A percentile compares a stretch with the other conserved stretches of the same genome.
Conservation (phyloP, 2,329 filamentous ascomycete species). For the Beauveria scarabaeidicola region DNA sequence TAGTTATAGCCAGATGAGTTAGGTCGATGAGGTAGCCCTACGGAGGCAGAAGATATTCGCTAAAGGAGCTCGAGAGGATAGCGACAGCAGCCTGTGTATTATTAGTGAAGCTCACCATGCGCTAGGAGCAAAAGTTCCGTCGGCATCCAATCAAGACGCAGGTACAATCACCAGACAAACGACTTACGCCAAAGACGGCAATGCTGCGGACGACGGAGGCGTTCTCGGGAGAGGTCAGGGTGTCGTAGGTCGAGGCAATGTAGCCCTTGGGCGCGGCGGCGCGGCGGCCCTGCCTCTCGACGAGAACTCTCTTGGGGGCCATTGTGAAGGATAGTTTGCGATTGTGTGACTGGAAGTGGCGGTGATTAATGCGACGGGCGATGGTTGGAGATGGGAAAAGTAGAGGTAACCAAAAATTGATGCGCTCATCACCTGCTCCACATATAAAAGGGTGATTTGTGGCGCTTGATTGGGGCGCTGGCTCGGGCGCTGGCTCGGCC, state of each 20-base stretch:
- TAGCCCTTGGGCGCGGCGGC: slow-evolving; percentile 41
- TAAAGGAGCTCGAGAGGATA: slow-evolving; percentile 59
- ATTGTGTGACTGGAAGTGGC: neutral
- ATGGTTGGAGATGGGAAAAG: neutral
- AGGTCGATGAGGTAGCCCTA: slow-evolving; percentile 25
- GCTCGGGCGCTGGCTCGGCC: neutral
- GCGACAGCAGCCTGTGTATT: slow-evolving; percentile 49
- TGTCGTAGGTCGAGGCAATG: slow-evolving; percentile 50
- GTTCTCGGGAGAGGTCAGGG: slow-evolving; percentile 59
- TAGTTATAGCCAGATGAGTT: neutral
- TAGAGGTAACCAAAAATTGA: neutral
- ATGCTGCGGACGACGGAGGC: slow-evolving; percentile 60
- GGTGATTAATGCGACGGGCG: slow-evolving; percentile 5
- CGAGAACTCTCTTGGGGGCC: slow-evolving; percentile 52
- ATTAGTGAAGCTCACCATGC: slow-evolving; percentile 9
- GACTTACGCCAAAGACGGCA: slow-evolving; percentile 58
- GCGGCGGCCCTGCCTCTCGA: slow-evolving; percentile 37
- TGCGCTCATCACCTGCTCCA: slow-evolving; percentile 4
- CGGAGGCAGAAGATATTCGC: slow-evolving; percentile 60
- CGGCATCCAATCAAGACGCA: neutral
- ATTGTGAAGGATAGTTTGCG: slow-evolving; percentile 32
- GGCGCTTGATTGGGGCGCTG: neutral
- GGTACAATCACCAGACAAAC: neutral
- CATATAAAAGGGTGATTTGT: slow-evolving; percentile 9
- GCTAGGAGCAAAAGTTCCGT: neutral